Evolutionary conservation across 2,329 filamentous ascomycete species (phyloP).

Genomic region (Nemania bipapillata): DNA sequence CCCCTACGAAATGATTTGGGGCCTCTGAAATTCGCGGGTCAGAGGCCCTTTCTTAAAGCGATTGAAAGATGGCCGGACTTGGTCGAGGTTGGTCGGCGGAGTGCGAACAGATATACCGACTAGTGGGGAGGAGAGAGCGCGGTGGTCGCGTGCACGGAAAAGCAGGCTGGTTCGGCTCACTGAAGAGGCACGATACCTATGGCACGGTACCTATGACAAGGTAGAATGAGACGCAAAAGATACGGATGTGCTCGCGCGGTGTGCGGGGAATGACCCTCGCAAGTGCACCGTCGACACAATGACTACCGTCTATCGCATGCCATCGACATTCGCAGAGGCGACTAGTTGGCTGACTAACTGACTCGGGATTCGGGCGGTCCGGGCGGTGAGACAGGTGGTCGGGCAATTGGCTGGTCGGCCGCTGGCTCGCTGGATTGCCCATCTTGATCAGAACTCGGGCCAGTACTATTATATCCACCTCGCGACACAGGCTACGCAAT

Average conservation of each 20-base stretch:
- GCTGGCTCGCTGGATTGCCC: slow-evolving; percentile 85
- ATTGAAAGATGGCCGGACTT: slow-evolving; percentile 30
- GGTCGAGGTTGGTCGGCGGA: slow-evolving; percentile 18
- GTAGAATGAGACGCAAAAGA: not conserved
- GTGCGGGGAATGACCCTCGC: slow-evolving; percentile 69
- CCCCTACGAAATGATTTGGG: slow-evolving; percentile 45
- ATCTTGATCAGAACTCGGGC: slow-evolving; percentile 92
- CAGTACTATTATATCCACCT: slow-evolving; percentile 99
- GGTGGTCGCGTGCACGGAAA: slow-evolving; percentile 24
- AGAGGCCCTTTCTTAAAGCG: slow-evolving; percentile 40
- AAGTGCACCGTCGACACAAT: slow-evolving; percentile 65
- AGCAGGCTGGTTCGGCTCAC: slow-evolving; percentile 11
- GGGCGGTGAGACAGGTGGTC: slow-evolving; percentile 11
- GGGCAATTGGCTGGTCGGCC: slow-evolving; percentile 15
- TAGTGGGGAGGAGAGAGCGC: slow-evolving; percentile 18
- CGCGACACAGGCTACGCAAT: slow-evolving; percentile 93
- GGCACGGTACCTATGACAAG: not conserved
- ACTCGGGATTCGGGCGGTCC: slow-evolving; percentile 14
- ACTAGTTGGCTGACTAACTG: slow-evolving; percentile 25
- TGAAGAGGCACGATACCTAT: not conserved
- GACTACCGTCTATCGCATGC: slow-evolving; percentile 66
- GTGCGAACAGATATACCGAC: slow-evolving; percentile 33
- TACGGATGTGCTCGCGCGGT: slow-evolving; percentile 58
- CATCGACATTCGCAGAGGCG: slow-evolving; percentile 60
- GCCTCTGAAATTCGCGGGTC: slow-evolving; percentile 40